A percentile compares a stretch with the other conserved stretches of the same genome.
Conservation (phyloP, 768 basidiomycete genomes). For the Boletus sp. region DNA sequence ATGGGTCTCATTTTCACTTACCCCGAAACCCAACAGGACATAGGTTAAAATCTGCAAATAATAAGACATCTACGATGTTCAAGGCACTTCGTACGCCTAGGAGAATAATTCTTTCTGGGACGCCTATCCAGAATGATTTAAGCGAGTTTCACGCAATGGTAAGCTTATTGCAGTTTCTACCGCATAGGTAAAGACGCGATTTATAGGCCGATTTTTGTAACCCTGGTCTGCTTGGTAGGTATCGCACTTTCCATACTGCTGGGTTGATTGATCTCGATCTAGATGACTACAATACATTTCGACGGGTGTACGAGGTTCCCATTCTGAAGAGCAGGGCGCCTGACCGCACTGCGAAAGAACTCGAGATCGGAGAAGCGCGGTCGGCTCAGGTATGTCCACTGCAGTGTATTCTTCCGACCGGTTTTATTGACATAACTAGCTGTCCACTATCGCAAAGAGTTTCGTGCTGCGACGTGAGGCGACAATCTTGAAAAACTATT, state of each 20-base stretch:
- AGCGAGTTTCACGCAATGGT: slow-evolving; percentile 98
- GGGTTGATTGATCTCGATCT: background rate
- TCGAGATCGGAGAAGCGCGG: slow-evolving; percentile 75
- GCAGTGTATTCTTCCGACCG: background rate
- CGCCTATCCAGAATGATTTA: slow-evolving; percentile 96
- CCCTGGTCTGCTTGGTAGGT: slow-evolving; percentile 78
- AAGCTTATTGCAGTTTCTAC: slow-evolving; percentile 17
- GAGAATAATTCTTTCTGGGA: slow-evolving; percentile 90
- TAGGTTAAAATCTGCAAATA: slow-evolving; percentile 86
- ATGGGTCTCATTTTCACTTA: background rate
- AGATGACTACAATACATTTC: slow-evolving; percentile 79
- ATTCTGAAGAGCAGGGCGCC: slow-evolving; percentile 86
- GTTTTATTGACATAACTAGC: slow-evolving; percentile 38
- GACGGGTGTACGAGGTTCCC: slow-evolving; percentile 79
- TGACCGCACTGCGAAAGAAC: slow-evolving; percentile 65
- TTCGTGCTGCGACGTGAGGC: slow-evolving; percentile 92
- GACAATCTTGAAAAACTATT: slow-evolving; percentile 71
- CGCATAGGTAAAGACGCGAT: background rate
- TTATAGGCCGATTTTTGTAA: slow-evolving; percentile 88
- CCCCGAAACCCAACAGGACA: slow-evolving; percentile 56
- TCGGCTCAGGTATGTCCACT: slow-evolving; percentile 59
- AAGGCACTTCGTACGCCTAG: slow-evolving; percentile 70
- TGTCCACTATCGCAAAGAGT: slow-evolving; percentile 71
- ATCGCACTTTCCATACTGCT: background rate
- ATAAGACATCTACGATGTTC: slow-evolving; percentile 88